phyloP scores from a whole-genome alignment of 2,329 filamentous ascomycete genomes.

The Niveomyces coronatus region DNA sequence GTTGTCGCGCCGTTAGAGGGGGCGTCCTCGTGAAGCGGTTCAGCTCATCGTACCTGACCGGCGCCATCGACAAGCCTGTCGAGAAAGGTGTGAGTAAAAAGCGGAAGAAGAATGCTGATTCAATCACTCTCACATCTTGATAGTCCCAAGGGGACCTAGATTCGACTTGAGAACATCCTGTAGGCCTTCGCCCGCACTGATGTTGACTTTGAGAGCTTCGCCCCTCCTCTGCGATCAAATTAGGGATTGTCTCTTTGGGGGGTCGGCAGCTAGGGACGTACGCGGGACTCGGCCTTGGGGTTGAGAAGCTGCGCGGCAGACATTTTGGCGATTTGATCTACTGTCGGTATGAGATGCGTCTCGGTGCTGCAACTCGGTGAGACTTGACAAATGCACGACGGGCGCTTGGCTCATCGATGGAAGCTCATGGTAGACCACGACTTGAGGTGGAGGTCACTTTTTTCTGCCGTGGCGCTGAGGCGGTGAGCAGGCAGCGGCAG shows the following conservation, averaged over 20 bases:
- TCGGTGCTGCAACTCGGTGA: slow-evolving; percentile 8
- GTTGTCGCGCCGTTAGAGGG: slow-evolving; percentile 15
- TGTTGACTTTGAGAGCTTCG: slow-evolving; percentile 95
- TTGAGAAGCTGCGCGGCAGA: slow-evolving; percentile 97
- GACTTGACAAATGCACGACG: slow-evolving; percentile 3
- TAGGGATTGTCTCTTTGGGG: slow-evolving; percentile 15
- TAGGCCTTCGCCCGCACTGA: slow-evolving; percentile 86
- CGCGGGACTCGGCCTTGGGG: slow-evolving; percentile 95
- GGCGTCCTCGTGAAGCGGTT: slow-evolving; percentile 15
- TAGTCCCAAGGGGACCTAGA: slow-evolving; percentile 81
- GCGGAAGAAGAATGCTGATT: slow-evolving; percentile 1
- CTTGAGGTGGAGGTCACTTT: too few relatives aligned
- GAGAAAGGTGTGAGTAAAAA: slow-evolving; percentile 16
- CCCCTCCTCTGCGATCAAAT: slow-evolving; percentile 62
- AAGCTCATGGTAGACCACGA: too few relatives aligned
- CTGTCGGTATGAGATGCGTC: slow-evolving; percentile 1
- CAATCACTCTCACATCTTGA: slow-evolving; percentile 68
- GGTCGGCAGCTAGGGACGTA: slow-evolving; percentile 35
- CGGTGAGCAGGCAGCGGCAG: too few relatives aligned
- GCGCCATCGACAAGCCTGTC: slow-evolving; percentile 57
- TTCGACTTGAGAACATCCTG: slow-evolving; percentile 96
- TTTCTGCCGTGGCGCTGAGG: too few relatives aligned
- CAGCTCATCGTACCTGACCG: slow-evolving; percentile 44
- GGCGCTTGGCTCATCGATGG: too few relatives aligned
- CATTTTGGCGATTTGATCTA: too few relatives aligned